Evolutionary conservation across 106 monocot genomes (phyloP), one percentile per base, ranked within the genome.

Genomic region (Phalaenopsis aphrodite): DNA sequence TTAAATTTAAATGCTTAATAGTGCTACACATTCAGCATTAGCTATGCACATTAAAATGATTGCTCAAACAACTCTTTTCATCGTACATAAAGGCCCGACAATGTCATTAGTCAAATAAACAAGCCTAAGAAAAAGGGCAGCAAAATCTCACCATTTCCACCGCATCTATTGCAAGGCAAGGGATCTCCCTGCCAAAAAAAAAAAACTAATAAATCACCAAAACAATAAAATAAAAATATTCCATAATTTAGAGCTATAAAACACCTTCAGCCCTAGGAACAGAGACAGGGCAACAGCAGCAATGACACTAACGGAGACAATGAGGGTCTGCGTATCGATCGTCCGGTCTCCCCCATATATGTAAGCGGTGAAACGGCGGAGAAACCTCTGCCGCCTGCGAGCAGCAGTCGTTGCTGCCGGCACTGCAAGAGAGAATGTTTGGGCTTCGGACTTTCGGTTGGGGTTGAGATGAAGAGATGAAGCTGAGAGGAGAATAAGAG

Each of bases 181-280:
- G 92, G 92, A 84, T 92, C 92, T n/a, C 92, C 92, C 90, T 92
- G 55, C 48, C 74, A 79, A 86, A 36, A 76, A n/a, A n/a, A n/a
- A 16, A 49, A 47, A 75, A 24, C 21, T 0, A 43, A 65, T 58
- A 19, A 9, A 55, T 82, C 41, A 41, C 17, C 37, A 79, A 41
- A 42, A 58, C 39, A 64, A 64, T 64, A 23, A 24, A 52, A 52
- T 52, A 12, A 52, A 52, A 52, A 23, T 21, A 42, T 41, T 41
- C 19, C 72, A 52, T 18, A 5, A 8, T 17, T 41, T 8, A 18
- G 37, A 78, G 41, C 10, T 67, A 3, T 16, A 30, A 41, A 55
- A 5, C 19, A 92, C 92, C 89, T 90, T 92, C 75, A 92, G 84
- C 11, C 92, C 92, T 8, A 90, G 83, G 18, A 92, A 83, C 49